Evolutionary conservation across 2,329 filamentous ascomycete genomes (phyloP).

Genomic region (Colletotrichum lindemuthianum): DNA sequence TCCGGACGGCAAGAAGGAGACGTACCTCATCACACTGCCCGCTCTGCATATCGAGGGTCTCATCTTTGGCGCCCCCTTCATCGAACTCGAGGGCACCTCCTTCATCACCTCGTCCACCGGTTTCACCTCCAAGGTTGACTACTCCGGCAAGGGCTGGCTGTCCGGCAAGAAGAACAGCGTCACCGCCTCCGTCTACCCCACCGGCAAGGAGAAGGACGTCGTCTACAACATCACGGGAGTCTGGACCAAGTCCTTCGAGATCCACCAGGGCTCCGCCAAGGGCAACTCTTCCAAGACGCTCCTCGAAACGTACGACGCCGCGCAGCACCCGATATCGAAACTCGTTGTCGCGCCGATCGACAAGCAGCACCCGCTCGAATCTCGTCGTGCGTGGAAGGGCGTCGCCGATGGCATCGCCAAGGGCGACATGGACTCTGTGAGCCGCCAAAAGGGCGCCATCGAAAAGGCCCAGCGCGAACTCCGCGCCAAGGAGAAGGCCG

Average conservation of each 20-base stretch:
- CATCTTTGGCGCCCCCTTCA: slow-evolving; percentile 85
- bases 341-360: slow-evolving; percentile 78
- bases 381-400: slow-evolving; percentile 85
- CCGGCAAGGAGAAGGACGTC: slow-evolving; percentile 76
- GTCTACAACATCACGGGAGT: slow-evolving; percentile 87
- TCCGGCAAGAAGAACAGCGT: slow-evolving; percentile 96
- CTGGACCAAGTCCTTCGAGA: slow-evolving; percentile 86
- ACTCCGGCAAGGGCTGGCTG: slow-evolving; percentile 93
- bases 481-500: slow-evolving; percentile 78
- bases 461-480: slow-evolving; percentile 85
- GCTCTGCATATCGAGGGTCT: slow-evolving; percentile 93
- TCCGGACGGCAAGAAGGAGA: slow-evolving; percentile 62
- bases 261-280: slow-evolving; percentile 72
- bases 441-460: slow-evolving; percentile 84
- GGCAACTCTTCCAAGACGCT: slow-evolving; percentile 59
- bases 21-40: slow-evolving; percentile 91
- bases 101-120: slow-evolving; percentile 89
- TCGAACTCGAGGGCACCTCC: slow-evolving; percentile 87
- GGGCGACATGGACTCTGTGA: slow-evolving; percentile 86
- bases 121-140: slow-evolving; percentile 90
- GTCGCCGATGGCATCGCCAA: slow-evolving; percentile 83
- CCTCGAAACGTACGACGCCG: slow-evolving; percentile 70
- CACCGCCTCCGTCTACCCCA: slow-evolving; percentile 76
- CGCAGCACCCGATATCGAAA: slow-evolving; percentile 67
- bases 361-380: slow-evolving; percentile 87